Base-by-base conservation (phyloP, 176 grass and related monocot genomes). In the Raddia distichophylla region DNA sequence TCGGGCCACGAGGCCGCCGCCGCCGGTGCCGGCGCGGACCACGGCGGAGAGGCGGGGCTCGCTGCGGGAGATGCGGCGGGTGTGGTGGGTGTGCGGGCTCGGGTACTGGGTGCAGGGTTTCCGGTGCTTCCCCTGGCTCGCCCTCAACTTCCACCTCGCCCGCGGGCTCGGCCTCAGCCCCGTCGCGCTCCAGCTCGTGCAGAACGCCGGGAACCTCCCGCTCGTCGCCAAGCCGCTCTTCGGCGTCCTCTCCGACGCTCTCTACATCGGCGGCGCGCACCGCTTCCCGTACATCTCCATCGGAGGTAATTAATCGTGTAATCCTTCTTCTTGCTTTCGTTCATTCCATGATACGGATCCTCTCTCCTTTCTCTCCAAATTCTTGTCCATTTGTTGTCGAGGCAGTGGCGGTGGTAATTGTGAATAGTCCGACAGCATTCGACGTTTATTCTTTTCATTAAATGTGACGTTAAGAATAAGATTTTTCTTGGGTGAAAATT, bases 61-160 rank as follows among this genome's bases (percentile, higher is more conserved):
- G 44, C 46, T 84, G 76, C 76, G 81, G 61, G 87, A 84, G 76
- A 89, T 88, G 72, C 67, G 88, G 9, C 73, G 83, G 74, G 76
- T 94, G 61, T 97, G 87, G 94, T 80, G 86, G 59, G 67, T 94
- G 64, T 97, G 94, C 65, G 94, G 94, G 15, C 35, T 88, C 5
- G 94, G 89, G 8, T 97, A 97, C 82, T 97, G 94, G 80, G 87
- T 97, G 82, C 94, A 97, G 82, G 94, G 94, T 0, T 97, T 97
- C 85, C 83, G 94, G 37, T 94, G 91, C 89, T 97, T 97, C 84
- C 94, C 89, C 9, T 97, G 94, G 94, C 82, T 97, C 40, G 94
- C 91, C 1, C 89, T 97, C 71, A 89, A 97, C 73, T 94, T 94
- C 80, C 89, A 97, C 79, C 91, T 97, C 74, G 53, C 85, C 2